These are phyloP conservation scores for Mallotus repandus DNA, from an alignment of 441 rosid species.

Conservation along the genomic window DNA sequence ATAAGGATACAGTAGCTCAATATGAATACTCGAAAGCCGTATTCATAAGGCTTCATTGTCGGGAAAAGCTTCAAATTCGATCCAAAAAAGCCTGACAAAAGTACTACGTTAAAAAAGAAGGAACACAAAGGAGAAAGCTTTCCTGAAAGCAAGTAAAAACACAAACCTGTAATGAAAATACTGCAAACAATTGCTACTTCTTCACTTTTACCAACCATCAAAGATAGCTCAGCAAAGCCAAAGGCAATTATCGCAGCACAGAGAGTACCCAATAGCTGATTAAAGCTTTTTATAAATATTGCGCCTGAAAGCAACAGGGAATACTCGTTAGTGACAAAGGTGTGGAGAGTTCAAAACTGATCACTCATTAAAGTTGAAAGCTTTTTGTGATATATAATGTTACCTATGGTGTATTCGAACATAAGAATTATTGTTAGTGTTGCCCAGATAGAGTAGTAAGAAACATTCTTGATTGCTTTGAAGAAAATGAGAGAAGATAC, in stretches of 20 bases:
- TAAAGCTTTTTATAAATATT: constrained; percentile 37
- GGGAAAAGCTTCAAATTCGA: constrained; percentile 65
- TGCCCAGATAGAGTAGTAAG: constrained; percentile 41
- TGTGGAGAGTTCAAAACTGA: too few relatives aligned
- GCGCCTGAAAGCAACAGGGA: constrained; percentile 22
- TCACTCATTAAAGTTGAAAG: too few relatives aligned
- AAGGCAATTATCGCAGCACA: constrained; percentile 37
- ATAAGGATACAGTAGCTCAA: constrained; percentile 75
- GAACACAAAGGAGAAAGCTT: background rate
- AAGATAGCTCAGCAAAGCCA: constrained; percentile 31
- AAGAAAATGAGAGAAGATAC: constrained; percentile 34
- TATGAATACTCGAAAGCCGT: constrained; percentile 79
- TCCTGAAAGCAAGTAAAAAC: background rate
- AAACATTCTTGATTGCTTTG: constrained; percentile 24
- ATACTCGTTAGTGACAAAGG: background rate
- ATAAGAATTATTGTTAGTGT: constrained; percentile 36
- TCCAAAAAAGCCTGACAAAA: constrained; percentile 50
- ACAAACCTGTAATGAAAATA: constrained; percentile 32
- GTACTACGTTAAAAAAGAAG: background rate
- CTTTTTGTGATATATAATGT: too few relatives aligned
- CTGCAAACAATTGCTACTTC: constrained; percentile 28
- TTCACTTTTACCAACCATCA: constrained; percentile 28
- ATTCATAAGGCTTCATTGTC: constrained; percentile 70
- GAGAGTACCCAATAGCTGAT: constrained; percentile 32
- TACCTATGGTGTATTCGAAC: constrained; percentile 38